Percentiles rank a stretch among this genome's conserved stretches.
phyloP scores from a whole-genome alignment of 257 asterid species.

The Rhazya stricta region DNA sequence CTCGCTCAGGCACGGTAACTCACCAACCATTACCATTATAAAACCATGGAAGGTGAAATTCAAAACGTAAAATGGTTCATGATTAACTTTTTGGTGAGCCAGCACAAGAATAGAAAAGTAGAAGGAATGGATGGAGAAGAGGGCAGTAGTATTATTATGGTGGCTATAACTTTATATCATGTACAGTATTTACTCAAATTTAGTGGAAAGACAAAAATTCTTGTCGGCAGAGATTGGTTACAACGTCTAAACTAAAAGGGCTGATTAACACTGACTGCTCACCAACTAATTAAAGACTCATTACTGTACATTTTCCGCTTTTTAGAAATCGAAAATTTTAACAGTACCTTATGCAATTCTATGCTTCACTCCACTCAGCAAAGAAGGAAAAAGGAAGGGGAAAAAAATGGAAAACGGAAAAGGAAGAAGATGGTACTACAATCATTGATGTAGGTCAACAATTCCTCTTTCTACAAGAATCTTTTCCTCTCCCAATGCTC shows the following conservation, averaged over 20 bases:
- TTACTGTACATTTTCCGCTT: neutral
- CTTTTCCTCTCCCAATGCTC: conserved; percentile 38
- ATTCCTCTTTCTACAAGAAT: conserved; percentile 34
- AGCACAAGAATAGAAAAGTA: conserved; percentile 26
- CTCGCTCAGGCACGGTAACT: neutral
- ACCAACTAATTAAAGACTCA: conserved; percentile 44
- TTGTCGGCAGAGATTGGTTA: conserved; percentile 68
- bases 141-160: conserved; percentile 22
- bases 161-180: conserved; percentile 36
- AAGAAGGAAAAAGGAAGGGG: conserved; percentile 22
- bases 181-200: conserved; percentile 43
- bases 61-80: neutral
- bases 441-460: conserved; percentile 46
- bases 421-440: conserved; percentile 1
- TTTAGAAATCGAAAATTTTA: conserved; percentile 19
- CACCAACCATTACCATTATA: neutral
- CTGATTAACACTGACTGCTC: conserved; percentile 51
- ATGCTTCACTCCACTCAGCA: conserved; percentile 27
- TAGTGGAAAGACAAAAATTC: conserved; percentile 69
- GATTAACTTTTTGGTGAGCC: conserved; percentile 26
- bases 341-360: conserved; percentile 18
- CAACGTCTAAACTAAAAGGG: conserved; percentile 26
- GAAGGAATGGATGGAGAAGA: conserved; percentile 27
- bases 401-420: too few relatives aligned
- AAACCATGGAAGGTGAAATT: conserved; percentile 32